Evolutionary conservation across 768 basidiomycete genomes (phyloP).

Genomic region (Naganishia friedmannii): DNA sequence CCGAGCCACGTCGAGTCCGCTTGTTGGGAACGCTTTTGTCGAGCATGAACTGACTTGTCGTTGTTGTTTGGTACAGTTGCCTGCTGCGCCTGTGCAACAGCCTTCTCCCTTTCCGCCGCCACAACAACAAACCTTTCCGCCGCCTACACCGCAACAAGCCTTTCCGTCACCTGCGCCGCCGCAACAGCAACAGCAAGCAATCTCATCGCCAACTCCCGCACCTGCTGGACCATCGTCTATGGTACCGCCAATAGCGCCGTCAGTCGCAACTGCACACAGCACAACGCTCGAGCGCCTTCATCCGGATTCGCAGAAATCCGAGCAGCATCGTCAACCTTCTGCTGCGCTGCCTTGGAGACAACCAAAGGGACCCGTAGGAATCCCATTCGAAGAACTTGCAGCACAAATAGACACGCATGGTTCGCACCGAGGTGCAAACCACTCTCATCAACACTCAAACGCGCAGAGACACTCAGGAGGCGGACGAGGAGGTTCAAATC

Average conservation of each 20-base stretch:
- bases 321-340: not conserved
- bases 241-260: slow-evolving; percentile 2
- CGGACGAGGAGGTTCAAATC: not conserved
- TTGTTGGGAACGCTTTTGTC: no score
- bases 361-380: not conserved
- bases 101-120: not conserved
- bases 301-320: not conserved
- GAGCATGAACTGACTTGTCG: no score
- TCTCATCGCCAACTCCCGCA: not conserved
- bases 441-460: no score
- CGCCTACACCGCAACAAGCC: slow-evolving; percentile 7
- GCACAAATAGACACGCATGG: not conserved
- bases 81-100: not conserved
- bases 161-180: no score
- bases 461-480: no score
- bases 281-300: slow-evolving; percentile 12
- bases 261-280: slow-evolving; percentile 7
- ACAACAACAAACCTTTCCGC: not conserved
- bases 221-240: slow-evolving; percentile 5
- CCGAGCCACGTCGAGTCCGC: not conserved
- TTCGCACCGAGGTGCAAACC: slow-evolving; percentile 8
- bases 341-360: not conserved
- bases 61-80: no score
- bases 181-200: not conserved
- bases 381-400: slow-evolving; percentile 17